Base-by-base conservation (phyloP, 345 rosid species). In the Citrus australasica region DNA sequence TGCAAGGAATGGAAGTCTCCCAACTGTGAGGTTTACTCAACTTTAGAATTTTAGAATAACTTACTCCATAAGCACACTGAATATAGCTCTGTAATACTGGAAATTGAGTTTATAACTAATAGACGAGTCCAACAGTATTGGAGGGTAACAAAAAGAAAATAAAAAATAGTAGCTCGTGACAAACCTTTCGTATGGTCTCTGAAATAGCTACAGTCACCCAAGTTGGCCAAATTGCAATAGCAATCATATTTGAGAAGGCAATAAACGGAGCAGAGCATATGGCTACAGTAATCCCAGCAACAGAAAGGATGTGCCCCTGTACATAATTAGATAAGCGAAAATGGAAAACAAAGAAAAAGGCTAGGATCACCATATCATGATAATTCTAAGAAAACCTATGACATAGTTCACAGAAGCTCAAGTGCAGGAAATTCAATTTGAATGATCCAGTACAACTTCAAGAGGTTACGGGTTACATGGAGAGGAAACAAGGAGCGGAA, bases 171-270 rank as follows among this genome's bases (percentile, higher is more conserved):
- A 46, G 28, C 9, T 76, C 24, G 13, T 16, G 55, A 48, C 78
- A 66, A 66, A 95, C 98, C 98, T 95, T 95, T 83, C 98, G 86
- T 30, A 91, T 46, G 76, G 98, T 95, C 87, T 95, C 98, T 67
- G 93, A 92, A 33, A 90, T 78, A 71, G 97, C 97, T 81, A 93
- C 90, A 28, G 87, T 85, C 33, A 88, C 81, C 97, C 97, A 95
- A 76, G 92, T 91, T 46, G 98, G 98, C 97, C 98, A 95, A 82
- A 92, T 38, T 58, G 97, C 91, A 84, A 95, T 73, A 53, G 92
- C 92, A 79, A 89, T 86, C 83, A 95, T 85, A 80, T 93, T 93
- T 75, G 79, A 84, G 76, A 91, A 89, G 66, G 94, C 92, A 82
- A 88, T 86, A 71, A 88, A 82, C 67, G 97, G 96, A 80, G 98